Evolutionary conservation across 306 rosid species (phyloP), one percentile per base, ranked within the genome.

Genomic region (Vachellia pachyceras): DNA sequence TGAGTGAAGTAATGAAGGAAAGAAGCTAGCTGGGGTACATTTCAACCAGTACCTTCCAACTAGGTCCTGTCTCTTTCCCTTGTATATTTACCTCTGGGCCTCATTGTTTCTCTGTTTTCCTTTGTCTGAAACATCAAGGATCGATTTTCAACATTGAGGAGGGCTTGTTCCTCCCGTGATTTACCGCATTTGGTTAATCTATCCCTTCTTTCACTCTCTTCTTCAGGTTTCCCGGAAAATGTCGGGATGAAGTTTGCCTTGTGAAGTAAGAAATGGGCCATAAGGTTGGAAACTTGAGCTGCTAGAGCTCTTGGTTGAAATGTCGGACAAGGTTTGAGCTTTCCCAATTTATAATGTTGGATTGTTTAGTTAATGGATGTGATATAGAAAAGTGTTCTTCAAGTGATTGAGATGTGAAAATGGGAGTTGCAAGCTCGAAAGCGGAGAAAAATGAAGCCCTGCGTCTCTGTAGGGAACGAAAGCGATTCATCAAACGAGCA

Each of bases 361-460:
- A 25, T 23, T 23, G 23, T 25, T 10, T n/a, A n/a, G n/a, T n/a
- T n/a, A n/a, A n/a, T n/a, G n/a, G n/a, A n/a, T n/a, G n/a, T n/a
- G n/a, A n/a, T n/a, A n/a, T n/a, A n/a, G 10, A 85, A 79, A 77
- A 80, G 22, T 29, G 82, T 69, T 80, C 22, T 1, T 70, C 33
- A n/a, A 66, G 41, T 66, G 72, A 80, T 77, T 37, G 66, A 23
- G 45, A 46, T 69, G 13, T 5, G 17, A 55, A 69, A 89, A 94
- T 95, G 99, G 99, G 73, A 68, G 99, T 79, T 84, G 88, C 90
- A 18, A 90, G 85, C 90, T 95, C 98, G 7, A 95, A 81, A 87
- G n/a, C 77, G 13, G 93, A 91, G 68, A 95, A 95, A 68, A 75
- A 90, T 61, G 94, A 92, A 85, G 96, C 98, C 73, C 66, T 93